Evolutionary conservation across 139 green algal genomes (phyloP).

Genomic region (Zygnema circumcarinatum): DNA sequence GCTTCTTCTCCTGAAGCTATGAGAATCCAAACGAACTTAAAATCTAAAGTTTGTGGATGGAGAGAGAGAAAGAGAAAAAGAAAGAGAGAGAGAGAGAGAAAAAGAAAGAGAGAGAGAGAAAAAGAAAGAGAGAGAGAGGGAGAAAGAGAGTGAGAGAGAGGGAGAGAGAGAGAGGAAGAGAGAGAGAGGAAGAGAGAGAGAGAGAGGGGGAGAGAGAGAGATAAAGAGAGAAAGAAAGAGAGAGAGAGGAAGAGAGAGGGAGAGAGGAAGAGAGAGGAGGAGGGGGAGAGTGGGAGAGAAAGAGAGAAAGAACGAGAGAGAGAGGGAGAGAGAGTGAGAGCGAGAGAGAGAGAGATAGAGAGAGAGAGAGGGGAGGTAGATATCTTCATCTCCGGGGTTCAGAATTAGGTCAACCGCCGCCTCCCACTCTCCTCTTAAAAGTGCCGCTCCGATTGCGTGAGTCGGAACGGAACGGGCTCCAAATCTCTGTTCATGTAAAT

Average conservation of each 20-base stretch:
- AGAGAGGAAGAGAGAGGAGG: slow-evolving; percentile 1
- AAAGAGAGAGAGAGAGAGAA: no score
- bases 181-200: not conserved
- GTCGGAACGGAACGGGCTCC: slow-evolving; percentile 77
- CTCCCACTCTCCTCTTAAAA: slow-evolving; percentile 80
- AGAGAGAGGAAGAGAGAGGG: not conserved
- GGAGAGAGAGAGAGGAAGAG: slow-evolving; percentile 2
- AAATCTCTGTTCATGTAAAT: slow-evolving; percentile 80
- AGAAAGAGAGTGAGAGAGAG: not conserved
- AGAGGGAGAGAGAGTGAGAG: slow-evolving; percentile 2
- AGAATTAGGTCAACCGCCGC: slow-evolving; percentile 76
- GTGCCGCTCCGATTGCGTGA: slow-evolving; percentile 75
- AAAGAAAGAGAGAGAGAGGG: not conserved
- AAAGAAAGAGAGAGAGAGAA: not conserved
- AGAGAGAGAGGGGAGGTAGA: slow-evolving; percentile 31
- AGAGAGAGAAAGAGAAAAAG: no score
- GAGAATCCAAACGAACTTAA: no score
- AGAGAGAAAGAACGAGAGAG: not conserved
- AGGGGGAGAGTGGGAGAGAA: not conserved
- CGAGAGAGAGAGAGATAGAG: slow-evolving; percentile 20
- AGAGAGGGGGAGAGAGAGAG: not conserved
- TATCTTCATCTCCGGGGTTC: slow-evolving; percentile 53
- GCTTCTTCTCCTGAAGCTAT: no score
- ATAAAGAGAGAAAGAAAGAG: not conserved
- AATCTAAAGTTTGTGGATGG: no score